Conservation (phyloP, 306 rosid species). For the Quercus parvula region DNA sequence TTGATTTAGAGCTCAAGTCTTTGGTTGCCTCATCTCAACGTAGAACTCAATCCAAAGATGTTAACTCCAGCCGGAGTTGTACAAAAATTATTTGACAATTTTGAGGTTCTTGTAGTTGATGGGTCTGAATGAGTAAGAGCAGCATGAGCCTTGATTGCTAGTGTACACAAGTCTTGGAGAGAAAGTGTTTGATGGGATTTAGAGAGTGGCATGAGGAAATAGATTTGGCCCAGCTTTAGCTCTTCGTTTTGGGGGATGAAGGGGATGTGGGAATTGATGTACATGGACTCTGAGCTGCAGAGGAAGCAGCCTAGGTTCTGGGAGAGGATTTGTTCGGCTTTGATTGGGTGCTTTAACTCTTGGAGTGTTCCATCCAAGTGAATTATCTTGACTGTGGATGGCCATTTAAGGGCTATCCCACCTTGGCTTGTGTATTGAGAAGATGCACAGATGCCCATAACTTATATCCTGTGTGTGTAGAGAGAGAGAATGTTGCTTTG, state of each 20-base stretch:
- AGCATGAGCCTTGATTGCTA: conserved; percentile 54
- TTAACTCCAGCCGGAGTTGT: not conserved
- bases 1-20: not conserved
- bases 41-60: not conserved
- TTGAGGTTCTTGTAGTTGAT: not conserved
- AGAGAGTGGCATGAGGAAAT: conserved; percentile 46
- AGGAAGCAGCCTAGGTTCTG: conserved; percentile 53
- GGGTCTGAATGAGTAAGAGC: conserved; percentile 40
- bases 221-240: conserved; percentile 52
- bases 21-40: conserved; percentile 6
- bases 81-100: not conserved
- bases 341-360: conserved; percentile 39
- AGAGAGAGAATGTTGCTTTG: not conserved
- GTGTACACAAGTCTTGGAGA: conserved; percentile 44
- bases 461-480: not conserved
- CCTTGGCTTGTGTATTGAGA: conserved; percentile 19
- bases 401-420: conserved; percentile 15
- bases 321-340: conserved; percentile 48
- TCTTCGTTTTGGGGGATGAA: conserved; percentile 35
- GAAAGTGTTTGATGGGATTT: conserved; percentile 35
- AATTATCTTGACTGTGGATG: conserved; percentile 37
- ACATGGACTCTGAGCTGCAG: conserved; percentile 53
- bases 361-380: conserved; percentile 50
- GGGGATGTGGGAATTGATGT: conserved; percentile 28
- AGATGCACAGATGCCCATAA: conserved; percentile 64